These are phyloP conservation scores for Colletotrichum acutatum DNA, from an alignment of 2,329 filamentous ascomycete species.

Conservation along the genomic window DNA sequence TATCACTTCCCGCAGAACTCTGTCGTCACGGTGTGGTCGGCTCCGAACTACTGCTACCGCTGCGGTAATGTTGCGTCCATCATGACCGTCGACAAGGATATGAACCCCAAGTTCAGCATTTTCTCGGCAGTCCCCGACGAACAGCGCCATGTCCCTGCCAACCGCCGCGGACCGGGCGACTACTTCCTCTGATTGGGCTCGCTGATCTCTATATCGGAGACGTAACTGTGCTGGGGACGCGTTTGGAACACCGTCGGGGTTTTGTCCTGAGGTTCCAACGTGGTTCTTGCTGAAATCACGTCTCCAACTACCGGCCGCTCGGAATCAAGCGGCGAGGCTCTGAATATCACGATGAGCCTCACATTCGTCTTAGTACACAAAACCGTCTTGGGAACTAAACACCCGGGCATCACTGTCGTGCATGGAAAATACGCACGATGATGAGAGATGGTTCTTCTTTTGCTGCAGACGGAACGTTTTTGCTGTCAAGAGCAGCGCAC, in stretches of 20 bases:
- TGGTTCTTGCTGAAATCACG: neutral
- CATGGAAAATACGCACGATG: neutral
- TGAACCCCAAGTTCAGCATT: slow-evolving; percentile 92
- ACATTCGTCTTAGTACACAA: slow-evolving; percentile 7
- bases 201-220: neutral
- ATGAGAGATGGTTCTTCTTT: slow-evolving; percentile 15
- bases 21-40: slow-evolving; percentile 97
- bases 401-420: neutral
- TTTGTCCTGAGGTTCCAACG: neutral
- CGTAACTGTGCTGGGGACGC: neutral
- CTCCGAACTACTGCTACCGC: slow-evolving; percentile 93
- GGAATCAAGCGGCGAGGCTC: neutral
- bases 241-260: neutral
- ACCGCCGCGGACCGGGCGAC: slow-evolving; percentile 73
- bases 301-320: neutral
- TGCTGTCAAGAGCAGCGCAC: neutral
- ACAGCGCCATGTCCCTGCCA: slow-evolving; percentile 81
- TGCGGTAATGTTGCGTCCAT: slow-evolving; percentile 98
- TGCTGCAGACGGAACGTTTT: neutral
- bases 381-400: neutral
- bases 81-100: slow-evolving; percentile 87
- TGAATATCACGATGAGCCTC: neutral
- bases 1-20: slow-evolving; percentile 97
- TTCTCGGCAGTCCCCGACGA: slow-evolving; percentile 91
- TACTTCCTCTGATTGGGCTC: slow-evolving; percentile 69